These are phyloP conservation scores for Thraustochytrium striatum DNA, from an alignment of 352 stramenopile species.

Conservation along the genomic window DNA sequence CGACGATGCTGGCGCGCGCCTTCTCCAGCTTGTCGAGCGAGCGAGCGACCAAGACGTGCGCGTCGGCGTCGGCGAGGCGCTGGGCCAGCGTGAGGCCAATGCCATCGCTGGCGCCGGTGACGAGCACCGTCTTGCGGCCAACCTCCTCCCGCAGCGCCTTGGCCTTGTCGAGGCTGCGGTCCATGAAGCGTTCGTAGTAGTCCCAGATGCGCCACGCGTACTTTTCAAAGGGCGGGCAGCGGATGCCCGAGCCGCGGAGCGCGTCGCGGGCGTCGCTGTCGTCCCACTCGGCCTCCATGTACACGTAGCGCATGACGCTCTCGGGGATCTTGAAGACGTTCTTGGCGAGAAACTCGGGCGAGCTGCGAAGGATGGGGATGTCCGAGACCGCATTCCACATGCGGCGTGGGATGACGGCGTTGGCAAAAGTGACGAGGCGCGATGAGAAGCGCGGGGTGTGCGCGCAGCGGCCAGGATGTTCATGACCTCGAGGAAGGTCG, in stretches of 20 bases:
- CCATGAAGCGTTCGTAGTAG: slow-evolving; percentile 30
- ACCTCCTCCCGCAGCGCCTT: background rate
- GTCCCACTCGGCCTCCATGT: slow-evolving; percentile 13
- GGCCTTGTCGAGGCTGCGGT: slow-evolving; percentile 11
- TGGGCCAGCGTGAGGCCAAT: slow-evolving; percentile 7
- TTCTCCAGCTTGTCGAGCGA: slow-evolving; percentile 18
- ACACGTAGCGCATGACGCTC: background rate
- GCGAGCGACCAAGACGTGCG: slow-evolving; percentile 4
- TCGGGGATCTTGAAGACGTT: slow-evolving; percentile 30
- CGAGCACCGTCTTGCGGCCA: background rate
- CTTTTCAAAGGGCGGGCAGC: slow-evolving; percentile 6
- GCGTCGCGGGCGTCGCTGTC: slow-evolving; percentile 12
- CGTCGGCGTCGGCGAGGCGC: background rate
- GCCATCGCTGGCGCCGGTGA: slow-evolving; percentile 11
- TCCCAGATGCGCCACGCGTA: slow-evolving; percentile 29
- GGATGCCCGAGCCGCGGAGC: slow-evolving; percentile 12
- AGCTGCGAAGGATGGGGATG: background rate
- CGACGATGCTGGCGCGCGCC: background rate
- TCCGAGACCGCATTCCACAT: slow-evolving; percentile 6
- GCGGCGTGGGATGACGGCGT: background rate
- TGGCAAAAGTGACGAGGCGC: background rate
- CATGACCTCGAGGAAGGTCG: slow-evolving; percentile 15
- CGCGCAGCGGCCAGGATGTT: slow-evolving; percentile 1
- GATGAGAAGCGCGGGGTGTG: background rate
- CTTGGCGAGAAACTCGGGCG: slow-evolving; percentile 27